phyloP scores from a whole-genome alignment of 169 alveolate species.

The Babesia ovis region DNA sequence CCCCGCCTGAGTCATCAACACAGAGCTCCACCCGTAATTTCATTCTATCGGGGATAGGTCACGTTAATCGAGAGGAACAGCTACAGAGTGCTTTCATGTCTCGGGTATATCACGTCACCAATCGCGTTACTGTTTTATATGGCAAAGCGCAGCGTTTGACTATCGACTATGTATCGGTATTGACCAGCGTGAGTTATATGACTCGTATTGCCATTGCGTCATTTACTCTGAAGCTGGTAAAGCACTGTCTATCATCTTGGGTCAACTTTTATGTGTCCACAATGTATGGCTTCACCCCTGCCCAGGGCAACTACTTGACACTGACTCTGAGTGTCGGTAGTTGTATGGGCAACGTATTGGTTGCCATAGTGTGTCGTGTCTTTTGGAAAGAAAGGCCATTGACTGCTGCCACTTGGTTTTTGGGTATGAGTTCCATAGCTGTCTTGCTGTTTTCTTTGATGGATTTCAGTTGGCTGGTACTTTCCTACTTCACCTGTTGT shows the following conservation, averaged over 20 bases:
- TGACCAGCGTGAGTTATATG: slow-evolving; percentile 3
- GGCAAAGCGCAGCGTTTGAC: not conserved
- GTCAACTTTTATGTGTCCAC: slow-evolving; percentile 58
- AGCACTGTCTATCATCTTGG: slow-evolving; percentile 58
- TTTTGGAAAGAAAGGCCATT: slow-evolving; percentile 43
- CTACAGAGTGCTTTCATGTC: not conserved
- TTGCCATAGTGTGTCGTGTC: slow-evolving; percentile 31
- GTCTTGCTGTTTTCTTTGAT: slow-evolving; percentile 21
- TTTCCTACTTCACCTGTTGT: slow-evolving; percentile 19
- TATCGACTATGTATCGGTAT: slow-evolving; percentile 5
- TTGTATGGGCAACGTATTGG: slow-evolving; percentile 44
- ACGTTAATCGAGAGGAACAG: not conserved
- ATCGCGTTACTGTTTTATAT: not conserved
- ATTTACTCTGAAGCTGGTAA: slow-evolving; percentile 31
- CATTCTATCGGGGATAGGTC: slow-evolving; percentile 11
- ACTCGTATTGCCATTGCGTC: slow-evolving; percentile 11
- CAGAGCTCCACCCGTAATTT: slow-evolving; percentile 6
- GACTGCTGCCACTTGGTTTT: slow-evolving; percentile 33
- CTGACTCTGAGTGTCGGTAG: slow-evolving; percentile 51
- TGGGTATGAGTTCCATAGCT: slow-evolving; percentile 23
- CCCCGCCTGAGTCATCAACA: not conserved
- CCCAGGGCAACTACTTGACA: slow-evolving; percentile 54
- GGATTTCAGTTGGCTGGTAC: slow-evolving; percentile 23
- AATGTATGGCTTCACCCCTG: slow-evolving; percentile 13
- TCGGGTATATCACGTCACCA: not conserved